These are phyloP conservation scores for Apiospora hydei DNA, from an alignment of 2,329 filamentous ascomycete species.

Conservation along the genomic window DNA sequence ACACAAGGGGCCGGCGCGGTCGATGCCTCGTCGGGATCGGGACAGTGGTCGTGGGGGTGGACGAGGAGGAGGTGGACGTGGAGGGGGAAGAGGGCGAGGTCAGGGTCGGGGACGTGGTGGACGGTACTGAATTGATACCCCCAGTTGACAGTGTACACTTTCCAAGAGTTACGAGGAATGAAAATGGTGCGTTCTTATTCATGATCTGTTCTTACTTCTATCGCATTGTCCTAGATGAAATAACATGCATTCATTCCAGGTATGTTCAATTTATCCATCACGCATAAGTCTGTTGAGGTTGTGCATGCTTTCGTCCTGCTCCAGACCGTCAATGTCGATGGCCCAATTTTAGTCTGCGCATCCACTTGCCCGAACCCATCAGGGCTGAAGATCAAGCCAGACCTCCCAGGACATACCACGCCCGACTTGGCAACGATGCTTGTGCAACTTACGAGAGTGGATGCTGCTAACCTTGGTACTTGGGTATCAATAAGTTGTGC, in stretches of 20 bases:
- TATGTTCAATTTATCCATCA: not conserved
- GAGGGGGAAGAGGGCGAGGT: conserved; percentile 26
- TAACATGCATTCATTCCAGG: not conserved
- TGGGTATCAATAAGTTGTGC: not conserved
- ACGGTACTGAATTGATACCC: conserved; percentile 18
- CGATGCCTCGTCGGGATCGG: conserved; percentile 36
- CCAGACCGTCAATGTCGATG: not conserved
- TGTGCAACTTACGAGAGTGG: not conserved
- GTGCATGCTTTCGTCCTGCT: not conserved
- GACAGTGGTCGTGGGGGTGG: conserved; percentile 42
- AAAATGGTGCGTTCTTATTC: not conserved
- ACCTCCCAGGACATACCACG: no score
- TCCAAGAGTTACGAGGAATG: not conserved
- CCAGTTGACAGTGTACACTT: not conserved
- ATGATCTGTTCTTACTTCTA: not conserved
- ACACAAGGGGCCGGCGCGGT: conserved; percentile 61
- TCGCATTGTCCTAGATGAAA: not conserved
- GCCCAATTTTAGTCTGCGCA: not conserved
- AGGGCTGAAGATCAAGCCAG: not conserved
- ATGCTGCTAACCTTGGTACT: no score
- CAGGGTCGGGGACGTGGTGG: conserved; percentile 16
- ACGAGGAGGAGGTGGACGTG: conserved; percentile 39
- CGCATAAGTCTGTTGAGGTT: not conserved
- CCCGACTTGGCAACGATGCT: no score
- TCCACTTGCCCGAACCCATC: not conserved